A percentile compares a stretch with the other conserved stretches of the same genome.
Evolutionary conservation across 768 basidiomycete species (phyloP).

Genomic region (Russula sp.): DNA sequence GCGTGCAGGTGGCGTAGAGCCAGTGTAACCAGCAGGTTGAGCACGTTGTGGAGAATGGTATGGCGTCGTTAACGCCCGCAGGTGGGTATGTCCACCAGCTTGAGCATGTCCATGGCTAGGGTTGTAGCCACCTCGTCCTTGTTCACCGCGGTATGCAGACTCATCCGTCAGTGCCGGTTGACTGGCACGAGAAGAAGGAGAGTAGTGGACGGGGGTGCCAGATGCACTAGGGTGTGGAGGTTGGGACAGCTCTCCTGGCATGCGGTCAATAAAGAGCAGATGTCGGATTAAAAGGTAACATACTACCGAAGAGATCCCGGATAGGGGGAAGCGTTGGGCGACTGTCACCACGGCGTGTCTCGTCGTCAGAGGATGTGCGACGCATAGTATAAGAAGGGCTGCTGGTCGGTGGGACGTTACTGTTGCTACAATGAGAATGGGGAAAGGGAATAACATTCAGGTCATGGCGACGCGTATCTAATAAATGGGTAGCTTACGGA

Average conservation of each 20-base stretch:
- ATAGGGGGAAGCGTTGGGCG: conserved; percentile 32
- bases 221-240: conserved; percentile 20
- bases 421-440: conserved; percentile 1
- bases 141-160: conserved; percentile 19
- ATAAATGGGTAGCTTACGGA: conserved; percentile 23
- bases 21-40: conserved; percentile 10
- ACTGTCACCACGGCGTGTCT: conserved; percentile 25
- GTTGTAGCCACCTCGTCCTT: conserved; percentile 11
- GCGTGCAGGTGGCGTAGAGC: conserved; percentile 8
- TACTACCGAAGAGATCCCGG: conserved; percentile 29
- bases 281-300: conserved; percentile 1
- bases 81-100: conserved; percentile 14
- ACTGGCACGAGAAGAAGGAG: conserved; percentile 21
- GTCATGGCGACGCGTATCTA: background rate
- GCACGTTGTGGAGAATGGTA: conserved; percentile 15
- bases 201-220: conserved; percentile 11
- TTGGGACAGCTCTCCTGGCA: conserved; percentile 28
- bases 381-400: conserved; percentile 16
- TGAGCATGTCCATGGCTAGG: conserved; percentile 20
- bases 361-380: conserved; percentile 22
- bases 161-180: conserved; percentile 20
- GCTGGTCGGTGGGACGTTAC: conserved; percentile 1
- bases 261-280: background rate
- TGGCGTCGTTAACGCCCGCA: conserved; percentile 20
- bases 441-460: conserved; percentile 13